These are phyloP conservation scores for Daldinia sp. DNA, from an alignment of 2,329 filamentous ascomycete species.

Conservation along the genomic window DNA sequence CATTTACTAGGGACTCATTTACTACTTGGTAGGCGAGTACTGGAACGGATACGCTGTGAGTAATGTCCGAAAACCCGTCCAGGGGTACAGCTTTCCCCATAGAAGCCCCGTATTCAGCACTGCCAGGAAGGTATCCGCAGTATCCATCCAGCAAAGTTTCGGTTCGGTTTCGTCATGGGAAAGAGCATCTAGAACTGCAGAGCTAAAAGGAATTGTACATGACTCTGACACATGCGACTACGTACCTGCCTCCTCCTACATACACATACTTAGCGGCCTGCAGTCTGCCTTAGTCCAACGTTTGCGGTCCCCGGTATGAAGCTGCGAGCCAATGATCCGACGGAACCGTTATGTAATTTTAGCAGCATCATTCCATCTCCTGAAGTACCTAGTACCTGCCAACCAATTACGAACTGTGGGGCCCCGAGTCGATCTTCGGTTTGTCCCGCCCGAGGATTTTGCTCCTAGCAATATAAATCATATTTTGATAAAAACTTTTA, in stretches of 20 bases:
- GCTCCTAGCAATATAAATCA: neutral
- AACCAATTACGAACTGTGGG: neutral
- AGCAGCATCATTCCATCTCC: neutral
- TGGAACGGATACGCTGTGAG: conserved; percentile 13
- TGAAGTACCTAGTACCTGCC: neutral
- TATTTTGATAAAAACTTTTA: neutral
- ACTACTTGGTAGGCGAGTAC: conserved; percentile 22
- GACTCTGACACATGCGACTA: neutral
- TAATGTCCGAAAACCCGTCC: conserved; percentile 37
- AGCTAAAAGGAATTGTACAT: neutral
- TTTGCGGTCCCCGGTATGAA: conserved; percentile 20
- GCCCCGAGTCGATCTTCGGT: neutral
- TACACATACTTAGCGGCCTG: conserved; percentile 10
- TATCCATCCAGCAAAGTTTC: neutral
- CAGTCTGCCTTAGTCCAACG: conserved; percentile 15
- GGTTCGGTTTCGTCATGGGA: conserved; percentile 20
- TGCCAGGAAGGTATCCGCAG: too few species aligned
- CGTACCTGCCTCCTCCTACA: too few species aligned
- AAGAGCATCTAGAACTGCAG: neutral
- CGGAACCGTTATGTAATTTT: neutral
- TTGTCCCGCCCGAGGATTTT: neutral
- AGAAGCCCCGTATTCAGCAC: conserved; percentile 10
- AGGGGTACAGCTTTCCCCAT: conserved; percentile 30
- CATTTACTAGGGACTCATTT: too few species aligned
- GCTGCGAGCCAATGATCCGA: neutral